phyloP scores from a whole-genome alignment of 305 asterid species.

The Rubia occidens region DNA sequence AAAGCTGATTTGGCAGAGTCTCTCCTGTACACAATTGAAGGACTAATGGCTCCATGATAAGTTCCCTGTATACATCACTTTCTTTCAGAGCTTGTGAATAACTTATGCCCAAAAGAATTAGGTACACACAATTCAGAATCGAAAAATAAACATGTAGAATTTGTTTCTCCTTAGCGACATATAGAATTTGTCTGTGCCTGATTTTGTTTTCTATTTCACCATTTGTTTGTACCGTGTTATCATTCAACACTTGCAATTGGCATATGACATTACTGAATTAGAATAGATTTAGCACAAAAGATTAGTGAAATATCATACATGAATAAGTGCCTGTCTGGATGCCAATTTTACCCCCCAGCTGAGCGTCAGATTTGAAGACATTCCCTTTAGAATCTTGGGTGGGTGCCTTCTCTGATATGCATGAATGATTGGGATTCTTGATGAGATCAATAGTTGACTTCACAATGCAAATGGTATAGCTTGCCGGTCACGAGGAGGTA shows the following conservation, averaged over 20 bases:
- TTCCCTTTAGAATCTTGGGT: not conserved
- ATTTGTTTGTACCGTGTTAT: not conserved
- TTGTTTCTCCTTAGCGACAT: not conserved
- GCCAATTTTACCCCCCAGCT: not conserved
- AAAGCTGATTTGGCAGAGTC: slow-evolving; percentile 71
- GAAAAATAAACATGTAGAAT: slow-evolving; percentile 14
- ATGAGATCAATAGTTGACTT: not conserved
- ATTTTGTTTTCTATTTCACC: not conserved
- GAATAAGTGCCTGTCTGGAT: not conserved
- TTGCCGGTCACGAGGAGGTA: not conserved
- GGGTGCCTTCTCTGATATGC: not conserved
- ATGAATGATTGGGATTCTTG: not conserved
- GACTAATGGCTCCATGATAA: slow-evolving; percentile 74
- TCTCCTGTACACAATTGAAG: slow-evolving; percentile 62
- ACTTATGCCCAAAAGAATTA: slow-evolving; percentile 12
- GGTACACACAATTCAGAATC: not conserved
- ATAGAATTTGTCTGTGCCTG: not conserved
- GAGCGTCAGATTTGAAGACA: not conserved
- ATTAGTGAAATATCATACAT: not conserved
- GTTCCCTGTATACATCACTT: slow-evolving; percentile 19
- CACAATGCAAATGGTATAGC: not conserved
- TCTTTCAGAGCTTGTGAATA: slow-evolving; percentile 15
- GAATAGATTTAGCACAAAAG: slow-evolving; percentile 5
- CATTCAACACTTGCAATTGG: not conserved
- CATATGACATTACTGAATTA: not conserved